Evolutionary conservation across 176 grass and related monocot genomes (phyloP).

Genomic region (Eragrostis nindensis): DNA sequence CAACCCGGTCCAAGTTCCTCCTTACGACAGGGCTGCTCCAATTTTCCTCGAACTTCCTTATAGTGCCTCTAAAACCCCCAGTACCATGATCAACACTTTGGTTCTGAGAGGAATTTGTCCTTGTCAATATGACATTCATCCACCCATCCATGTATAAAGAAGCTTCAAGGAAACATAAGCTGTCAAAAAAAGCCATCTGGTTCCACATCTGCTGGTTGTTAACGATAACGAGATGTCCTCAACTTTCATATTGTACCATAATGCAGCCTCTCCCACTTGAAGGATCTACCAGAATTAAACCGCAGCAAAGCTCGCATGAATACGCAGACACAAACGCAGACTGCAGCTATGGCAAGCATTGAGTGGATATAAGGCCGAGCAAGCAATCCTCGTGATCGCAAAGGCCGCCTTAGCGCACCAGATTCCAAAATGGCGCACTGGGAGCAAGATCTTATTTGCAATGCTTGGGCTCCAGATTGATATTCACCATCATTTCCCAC

Average conservation of each 20-base stretch:
- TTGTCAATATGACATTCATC: slow-evolving; percentile 17
- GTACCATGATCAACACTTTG: not conserved
- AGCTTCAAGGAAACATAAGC: slow-evolving; percentile 26
- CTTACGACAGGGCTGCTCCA: slow-evolving; percentile 24
- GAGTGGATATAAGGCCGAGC: slow-evolving; percentile 82
- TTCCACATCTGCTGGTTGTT: slow-evolving; percentile 20
- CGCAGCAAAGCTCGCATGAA: slow-evolving; percentile 72
- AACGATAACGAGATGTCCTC: slow-evolving; percentile 27
- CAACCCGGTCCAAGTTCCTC: slow-evolving; percentile 34
- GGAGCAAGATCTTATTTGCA: slow-evolving; percentile 64
- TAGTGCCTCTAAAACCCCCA: not conserved
- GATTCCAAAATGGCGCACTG: slow-evolving; percentile 69
- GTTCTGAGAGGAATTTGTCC: slow-evolving; percentile 14
- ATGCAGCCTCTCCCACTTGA: slow-evolving; percentile 87
- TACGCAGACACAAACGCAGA: slow-evolving; percentile 95
- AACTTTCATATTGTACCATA: slow-evolving; percentile 56
- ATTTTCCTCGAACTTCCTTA: not conserved
- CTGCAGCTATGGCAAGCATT: slow-evolving; percentile 94
- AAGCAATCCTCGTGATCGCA: slow-evolving; percentile 69
- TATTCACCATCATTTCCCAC: slow-evolving; percentile 40
- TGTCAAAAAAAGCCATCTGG: slow-evolving; percentile 18
- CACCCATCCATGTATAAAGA: slow-evolving; percentile 6
- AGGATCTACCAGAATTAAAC: slow-evolving; percentile 67
- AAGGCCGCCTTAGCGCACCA: slow-evolving; percentile 42
- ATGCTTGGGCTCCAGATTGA: slow-evolving; percentile 35